Base-by-base conservation (phyloP, 345 rosid species). In the Eucalyptus coolabah region DNA sequence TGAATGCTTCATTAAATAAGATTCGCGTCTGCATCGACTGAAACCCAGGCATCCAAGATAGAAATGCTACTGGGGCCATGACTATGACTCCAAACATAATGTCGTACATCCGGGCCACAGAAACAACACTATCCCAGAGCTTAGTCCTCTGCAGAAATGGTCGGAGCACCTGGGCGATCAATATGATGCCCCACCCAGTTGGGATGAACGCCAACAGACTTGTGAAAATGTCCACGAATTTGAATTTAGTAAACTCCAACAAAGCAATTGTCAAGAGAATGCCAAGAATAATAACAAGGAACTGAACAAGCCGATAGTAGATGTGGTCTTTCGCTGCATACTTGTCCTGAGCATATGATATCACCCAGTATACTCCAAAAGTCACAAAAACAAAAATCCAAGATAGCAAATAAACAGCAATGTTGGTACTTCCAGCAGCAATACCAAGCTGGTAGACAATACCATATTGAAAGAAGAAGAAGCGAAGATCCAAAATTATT, bases 1-100 rank as follows among this genome's bases (percentile, higher is more conserved):
- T 97, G 91, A 97, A 97, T 59, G 98, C 99, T 80, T 97, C 99
- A 86, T 97, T 97, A 89, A 97, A 97, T 87, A 97, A 92, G 77
- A 97, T 95, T 89, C 98, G 93, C 2, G 99, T 96, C 92, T 97
- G 98, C 99, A 97, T 97, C 82, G 96, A 92, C 93, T 97, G 98
- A 91, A 96, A 95, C 89, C 99, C 99, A 89, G 99, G 98, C 94
- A 97, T 90, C 99, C 99, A 97, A 54, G 99, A 96, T 60, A 97
- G 91, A 88, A 97, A 93, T 42, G 99, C 99, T 89, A 97, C 95
- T 40, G 99, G 99, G 86, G 91, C 91, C 98, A 97, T 93, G 86
- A 95, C 96, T 87, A 96, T 95, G 90, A 97, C 94, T 69, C 98
- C 99, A 88, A 96, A 94, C 93, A 93, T 92, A 87, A 96, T 89